A percentile compares a stretch with the other conserved stretches of the same genome.
These are phyloP conservation scores for Melocanna baccifera DNA, from an alignment of 176 grass and related monocot genomes.

Conservation along the genomic window DNA sequence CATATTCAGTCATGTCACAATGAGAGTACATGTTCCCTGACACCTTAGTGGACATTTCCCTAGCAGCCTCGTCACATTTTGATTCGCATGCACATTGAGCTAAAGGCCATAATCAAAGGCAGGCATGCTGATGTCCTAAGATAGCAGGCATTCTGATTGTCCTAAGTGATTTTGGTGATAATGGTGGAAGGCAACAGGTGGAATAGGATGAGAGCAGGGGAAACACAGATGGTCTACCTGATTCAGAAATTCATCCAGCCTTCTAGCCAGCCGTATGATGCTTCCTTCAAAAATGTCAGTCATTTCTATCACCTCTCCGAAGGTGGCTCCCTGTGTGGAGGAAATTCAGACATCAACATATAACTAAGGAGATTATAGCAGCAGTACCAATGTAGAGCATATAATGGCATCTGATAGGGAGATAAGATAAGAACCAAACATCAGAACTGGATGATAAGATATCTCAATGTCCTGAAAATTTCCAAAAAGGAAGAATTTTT, in stretches of 20 bases:
- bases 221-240: constrained; percentile 52
- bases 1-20: neutral
- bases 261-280: constrained; percentile 85
- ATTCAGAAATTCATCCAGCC: constrained; percentile 98
- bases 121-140: neutral
- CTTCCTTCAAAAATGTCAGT: constrained; percentile 98
- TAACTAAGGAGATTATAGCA: neutral
- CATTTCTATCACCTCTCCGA: constrained; percentile 95
- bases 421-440: neutral
- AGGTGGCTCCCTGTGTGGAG: constrained; percentile 68
- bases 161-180: neutral
- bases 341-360: constrained; percentile 2
- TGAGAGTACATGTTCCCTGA: neutral
- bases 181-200: neutral
- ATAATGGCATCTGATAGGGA: constrained; percentile 3
- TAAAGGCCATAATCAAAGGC: neutral
- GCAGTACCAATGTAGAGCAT: neutral
- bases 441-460: neutral
- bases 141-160: neutral
- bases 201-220: neutral
- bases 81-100: neutral
- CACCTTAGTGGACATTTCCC: neutral
- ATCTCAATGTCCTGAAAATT: neutral
- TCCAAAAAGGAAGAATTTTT: neutral
- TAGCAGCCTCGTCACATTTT: neutral